phyloP scores from a whole-genome alignment of 495 filamentous ascomycete species.

The Corynascus novoguineensis region DNA sequence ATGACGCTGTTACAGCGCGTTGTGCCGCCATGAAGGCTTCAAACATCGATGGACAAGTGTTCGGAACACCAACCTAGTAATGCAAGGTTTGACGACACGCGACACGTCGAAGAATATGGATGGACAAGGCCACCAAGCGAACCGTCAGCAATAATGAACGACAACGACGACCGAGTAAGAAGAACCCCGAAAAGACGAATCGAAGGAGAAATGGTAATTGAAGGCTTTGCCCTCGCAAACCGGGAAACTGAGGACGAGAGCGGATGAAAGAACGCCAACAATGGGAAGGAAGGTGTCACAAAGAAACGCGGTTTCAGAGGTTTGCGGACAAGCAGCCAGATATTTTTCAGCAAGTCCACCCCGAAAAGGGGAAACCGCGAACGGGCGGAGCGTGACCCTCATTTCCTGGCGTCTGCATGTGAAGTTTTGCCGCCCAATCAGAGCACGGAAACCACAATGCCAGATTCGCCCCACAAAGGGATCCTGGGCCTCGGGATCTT shows the following conservation, averaged over 20 bases:
- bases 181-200: constrained; percentile 5
- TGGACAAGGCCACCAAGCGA: constrained; percentile 6
- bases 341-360: constrained; percentile 14
- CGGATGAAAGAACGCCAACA: constrained; percentile 6
- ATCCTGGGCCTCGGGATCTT: constrained; percentile 18
- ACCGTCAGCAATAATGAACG: neutral
- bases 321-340: constrained; percentile 15
- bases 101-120: constrained; percentile 10
- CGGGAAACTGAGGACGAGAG: constrained; percentile 7
- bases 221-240: constrained; percentile 9
- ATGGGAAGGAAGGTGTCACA: constrained; percentile 11
- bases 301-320: constrained; percentile 5
- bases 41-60: neutral
- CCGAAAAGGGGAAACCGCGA: constrained; percentile 23
- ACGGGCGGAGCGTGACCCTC: constrained; percentile 19
- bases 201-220: constrained; percentile 4
- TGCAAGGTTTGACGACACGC: neutral
- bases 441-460: neutral
- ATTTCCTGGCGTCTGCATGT: constrained; percentile 32
- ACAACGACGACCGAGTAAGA: constrained; percentile 1
- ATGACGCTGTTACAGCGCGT: neutral
- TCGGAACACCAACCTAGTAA: neutral
- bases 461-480: neutral
- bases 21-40: neutral
- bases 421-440: constrained; percentile 25